Conservation (phyloP, 1,139 yeast genomes). For the Candida labiduridarum region DNA sequence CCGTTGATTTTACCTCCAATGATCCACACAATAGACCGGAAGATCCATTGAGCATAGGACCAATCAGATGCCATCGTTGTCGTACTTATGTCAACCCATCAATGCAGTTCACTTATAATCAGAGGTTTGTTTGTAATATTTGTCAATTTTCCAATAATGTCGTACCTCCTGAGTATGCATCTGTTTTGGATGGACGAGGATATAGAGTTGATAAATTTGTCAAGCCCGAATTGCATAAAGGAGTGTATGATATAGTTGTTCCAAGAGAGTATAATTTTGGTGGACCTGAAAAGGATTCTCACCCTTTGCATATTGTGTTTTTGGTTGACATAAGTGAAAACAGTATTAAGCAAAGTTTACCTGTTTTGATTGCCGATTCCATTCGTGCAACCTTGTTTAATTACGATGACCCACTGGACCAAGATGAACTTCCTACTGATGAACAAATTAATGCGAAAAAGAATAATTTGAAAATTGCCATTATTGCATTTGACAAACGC, state of each 20-base stretch:
- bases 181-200: conserved; percentile 64
- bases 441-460: neutral
- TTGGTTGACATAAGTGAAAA: conserved; percentile 74
- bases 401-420: conserved; percentile 15
- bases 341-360: conserved; percentile 63
- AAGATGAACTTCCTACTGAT: neutral
- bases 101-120: conserved; percentile 69
- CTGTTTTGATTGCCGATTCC: conserved; percentile 72
- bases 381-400: conserved; percentile 59
- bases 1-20: conserved; percentile 53
- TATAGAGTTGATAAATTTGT: conserved; percentile 62
- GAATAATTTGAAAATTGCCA: conserved; percentile 46
- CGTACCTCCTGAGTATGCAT: conserved; percentile 67
- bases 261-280: conserved; percentile 69
- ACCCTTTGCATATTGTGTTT: conserved; percentile 70
- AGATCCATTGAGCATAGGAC: conserved; percentile 53
- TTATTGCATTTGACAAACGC: conserved; percentile 75
- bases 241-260: conserved; percentile 84
- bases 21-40: conserved; percentile 10
- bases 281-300: conserved; percentile 28
- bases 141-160: conserved; percentile 75
- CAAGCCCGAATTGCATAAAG: conserved; percentile 78
- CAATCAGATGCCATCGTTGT: conserved; percentile 90
- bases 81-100: conserved; percentile 87
- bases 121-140: conserved; percentile 78